phyloP scores from a whole-genome alignment of 768 basidiomycete species.

The Russula olivacea region DNA sequence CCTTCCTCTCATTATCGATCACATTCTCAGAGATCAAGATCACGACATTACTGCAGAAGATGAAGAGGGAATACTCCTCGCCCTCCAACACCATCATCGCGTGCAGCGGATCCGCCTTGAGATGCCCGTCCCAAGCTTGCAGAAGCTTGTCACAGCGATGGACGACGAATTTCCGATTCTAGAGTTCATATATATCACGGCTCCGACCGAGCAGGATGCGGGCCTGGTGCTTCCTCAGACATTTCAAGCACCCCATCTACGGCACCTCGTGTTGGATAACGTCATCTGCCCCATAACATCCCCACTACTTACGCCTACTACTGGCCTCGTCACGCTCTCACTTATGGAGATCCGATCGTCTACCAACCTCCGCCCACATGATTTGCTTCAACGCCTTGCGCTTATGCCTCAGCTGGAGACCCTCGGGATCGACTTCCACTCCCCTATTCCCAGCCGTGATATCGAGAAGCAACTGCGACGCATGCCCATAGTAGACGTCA shows the following conservation, averaged over 20 bases:
- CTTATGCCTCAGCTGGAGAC: constrained; percentile 2
- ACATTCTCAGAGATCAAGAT: background rate
- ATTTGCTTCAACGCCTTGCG: background rate
- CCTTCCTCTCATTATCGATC: background rate
- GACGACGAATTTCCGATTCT: background rate
- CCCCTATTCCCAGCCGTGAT: background rate
- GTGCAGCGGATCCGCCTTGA: background rate
- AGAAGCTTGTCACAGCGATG: background rate
- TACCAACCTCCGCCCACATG: background rate
- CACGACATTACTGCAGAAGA: background rate
- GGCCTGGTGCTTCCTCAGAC: background rate
- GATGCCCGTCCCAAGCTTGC: background rate
- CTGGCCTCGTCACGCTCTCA: background rate
- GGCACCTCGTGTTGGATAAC: background rate
- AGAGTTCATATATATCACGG: background rate
- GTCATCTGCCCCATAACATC: background rate
- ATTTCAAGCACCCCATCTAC: background rate
- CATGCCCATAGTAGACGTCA: background rate
- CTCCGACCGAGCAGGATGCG: background rate
- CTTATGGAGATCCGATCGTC: background rate
- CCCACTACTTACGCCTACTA: background rate
- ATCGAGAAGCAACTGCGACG: background rate
- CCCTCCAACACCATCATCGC: background rate
- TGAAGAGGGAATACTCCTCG: background rate
- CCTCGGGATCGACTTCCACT: background rate